Evolutionary conservation across 331 rosid species (phyloP), one percentile per base, ranked within the genome.

Genomic region (Malus hybrid): DNA sequence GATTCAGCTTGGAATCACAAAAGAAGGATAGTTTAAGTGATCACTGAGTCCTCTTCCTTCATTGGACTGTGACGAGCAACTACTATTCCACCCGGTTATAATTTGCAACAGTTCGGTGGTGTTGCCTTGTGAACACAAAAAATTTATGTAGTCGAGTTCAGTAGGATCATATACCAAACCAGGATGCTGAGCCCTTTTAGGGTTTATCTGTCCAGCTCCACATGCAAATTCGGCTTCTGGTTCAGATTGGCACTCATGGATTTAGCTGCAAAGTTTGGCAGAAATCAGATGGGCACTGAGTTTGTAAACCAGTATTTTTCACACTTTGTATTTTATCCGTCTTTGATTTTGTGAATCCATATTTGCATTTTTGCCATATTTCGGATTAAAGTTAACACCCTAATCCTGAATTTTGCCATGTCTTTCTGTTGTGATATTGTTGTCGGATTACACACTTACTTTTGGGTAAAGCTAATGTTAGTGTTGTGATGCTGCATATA

Each of bases 201-300:
- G 85, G 44, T 82, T 13, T 20, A 82, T 16, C 6, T 53, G 70
- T 22, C 84, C 87, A 12, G 87, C 71, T 29, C 87, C 82, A 2
- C 77, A 80, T 56, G 87, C 87, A 34, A 83, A 56, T 63, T 83
- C 81, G 0, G 74, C 86, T 3, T 72, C 77, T 0, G 74, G 58
- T 63, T 81, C 11, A 68, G 28, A 11, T 48, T 20, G 0, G 67
- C 28, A 36, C 66, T 71, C 78, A 81, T 15, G 10, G 75, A 63
- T 9, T 32, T 80, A 6, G 64, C 75, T 72, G 76, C 68, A 53
- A 4, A 32, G 29, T 28, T 28, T 28, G 29, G 24, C 24, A 24
- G 2, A 28, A 28, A 28, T 28, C 29, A 28, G 29, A 28, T 28
- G 29, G 29, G 29, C 29, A 28, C 29, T 28, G 29, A 28, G 29